Base-by-base conservation (phyloP, 1,139 yeast genomes). In the Saccharomycopsis crataegensis region DNA sequence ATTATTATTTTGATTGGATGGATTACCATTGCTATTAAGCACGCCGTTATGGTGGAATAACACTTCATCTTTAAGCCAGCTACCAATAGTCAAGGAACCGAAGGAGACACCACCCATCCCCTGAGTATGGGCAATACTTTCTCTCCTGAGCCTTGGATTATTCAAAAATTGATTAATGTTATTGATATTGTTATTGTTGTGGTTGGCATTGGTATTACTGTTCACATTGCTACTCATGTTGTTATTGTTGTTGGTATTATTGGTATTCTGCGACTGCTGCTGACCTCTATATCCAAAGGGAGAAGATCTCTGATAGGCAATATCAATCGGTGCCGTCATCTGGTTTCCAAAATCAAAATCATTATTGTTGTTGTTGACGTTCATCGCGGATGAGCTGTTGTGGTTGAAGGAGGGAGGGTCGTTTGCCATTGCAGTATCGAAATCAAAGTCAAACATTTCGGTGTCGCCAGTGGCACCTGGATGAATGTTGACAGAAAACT, bases 21-120 rank as follows among this genome's bases (percentile, higher is more conserved):
- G 57, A 52, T 59, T 62, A 47, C 59, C 58, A 53, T 61, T 64
- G 53, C 54, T 61, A 41, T 59, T 59, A 61, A 53, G 56, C 51
- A 49, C 56, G 72, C 73, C 78, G 46, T 50, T 58, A 58, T 62
- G 64, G 53, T 67, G 70, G 62, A 70, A 70, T 65, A 70, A 77
- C 42, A 88, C 96, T 67, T 93, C 99, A 66, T 93, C 98, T 66
- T 90, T 86, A 43, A 93, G 74, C 98, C 98, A 93, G 28, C 94
- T 84, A 9, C 98, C 97, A 47, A 93, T 91, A 31, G 96, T 86
- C 57, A 90, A 82, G 2, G 96, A 90, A 32, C 98, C 98, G 96
- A 97, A 93, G n/a, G 96, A 85, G 42, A 93, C 87, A 51, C 98
- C 98, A 45, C 98, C 98, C 83, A 91, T 87, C 8, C 98, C 98